These are phyloP conservation scores for Catharanthus roseus DNA, from an alignment of 257 asterid genomes.

Conservation along the genomic window DNA sequence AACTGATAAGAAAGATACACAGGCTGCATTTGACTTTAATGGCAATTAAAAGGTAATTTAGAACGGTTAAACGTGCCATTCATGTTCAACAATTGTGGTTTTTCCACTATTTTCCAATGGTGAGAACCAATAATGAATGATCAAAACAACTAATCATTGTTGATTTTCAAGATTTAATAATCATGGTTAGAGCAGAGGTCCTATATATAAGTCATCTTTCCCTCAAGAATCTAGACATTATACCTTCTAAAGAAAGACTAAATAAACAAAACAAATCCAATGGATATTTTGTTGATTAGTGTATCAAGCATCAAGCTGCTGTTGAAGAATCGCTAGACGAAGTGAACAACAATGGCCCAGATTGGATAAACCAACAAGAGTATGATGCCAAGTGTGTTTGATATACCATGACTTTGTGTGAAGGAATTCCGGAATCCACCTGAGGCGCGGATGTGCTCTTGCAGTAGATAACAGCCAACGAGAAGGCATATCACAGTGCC, in stretches of 20 bases:
- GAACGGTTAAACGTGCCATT: too few species aligned
- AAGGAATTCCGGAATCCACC: slow-evolving; percentile 91
- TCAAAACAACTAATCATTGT: too few species aligned
- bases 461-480: slow-evolving; percentile 77
- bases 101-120: background rate
- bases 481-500: slow-evolving; percentile 61
- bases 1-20: too few species aligned
- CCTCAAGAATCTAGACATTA: background rate
- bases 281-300: background rate
- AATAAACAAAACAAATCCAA: too few species aligned
- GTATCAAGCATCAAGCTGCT: background rate
- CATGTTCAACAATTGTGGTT: too few species aligned
- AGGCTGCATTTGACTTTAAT: too few species aligned
- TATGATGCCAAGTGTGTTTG: slow-evolving; percentile 79
- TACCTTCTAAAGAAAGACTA: background rate
- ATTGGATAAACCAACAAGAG: slow-evolving; percentile 69
- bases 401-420: slow-evolving; percentile 71
- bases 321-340: slow-evolving; percentile 1
- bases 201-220: background rate
- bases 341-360: slow-evolving; percentile 57
- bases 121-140: background rate
- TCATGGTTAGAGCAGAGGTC: background rate
- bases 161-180: too few species aligned
- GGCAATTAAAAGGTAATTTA: too few species aligned
- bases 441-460: slow-evolving; percentile 81